Base-by-base conservation (phyloP, 2,329 filamentous ascomycete species). In the Seiridium cupressi region DNA sequence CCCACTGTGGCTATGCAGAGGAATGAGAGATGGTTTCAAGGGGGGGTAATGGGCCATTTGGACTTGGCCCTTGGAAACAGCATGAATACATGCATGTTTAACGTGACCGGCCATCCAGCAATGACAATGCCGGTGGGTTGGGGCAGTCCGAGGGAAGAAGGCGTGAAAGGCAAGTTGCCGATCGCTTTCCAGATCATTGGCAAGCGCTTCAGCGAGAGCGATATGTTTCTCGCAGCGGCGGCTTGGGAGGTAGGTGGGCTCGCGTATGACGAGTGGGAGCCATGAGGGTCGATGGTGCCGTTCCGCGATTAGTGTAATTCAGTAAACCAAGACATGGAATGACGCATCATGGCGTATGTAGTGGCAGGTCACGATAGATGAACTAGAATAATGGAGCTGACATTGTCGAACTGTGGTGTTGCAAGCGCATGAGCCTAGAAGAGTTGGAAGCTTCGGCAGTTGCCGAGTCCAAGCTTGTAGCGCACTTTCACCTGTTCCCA, bases 61-160 rank as follows among this genome's bases (percentile, higher is more conserved):
- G 36, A 59, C 11, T 71, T 75, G 5, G 75, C 77, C 2, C 74
- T 84, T 44, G 79, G 79, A 3, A 74, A 77, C 8, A 77, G 76
- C 7, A 69, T 74, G 60, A 81, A 79, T 58, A 78, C 80, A 0
- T 74, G 73, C 38, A 74, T 76, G 3, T 83, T 83, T 65, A 82
- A 84, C 69, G 66, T 78, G 4, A 82, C 80, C 1, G 81, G 80
- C 0, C 80, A 84, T 69, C 80, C 80, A 3, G 81, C 74, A 0
- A 66, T 84, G 67, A 76, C 72, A 44, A 77, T 84, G 60, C 81
- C 81, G 4, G 76, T 75, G 42, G 68, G 78, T 31, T 74, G 70
- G 70, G 70, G 63, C 0, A 58, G 35, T 10, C 55, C 55, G 8
- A 60, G 49, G 1, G 67, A 60, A 3, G 60, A 58, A 5, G 66